These are phyloP conservation scores for Talaromyces islandicus DNA, from an alignment of 2,329 filamentous ascomycete genomes.

Conservation along the genomic window DNA sequence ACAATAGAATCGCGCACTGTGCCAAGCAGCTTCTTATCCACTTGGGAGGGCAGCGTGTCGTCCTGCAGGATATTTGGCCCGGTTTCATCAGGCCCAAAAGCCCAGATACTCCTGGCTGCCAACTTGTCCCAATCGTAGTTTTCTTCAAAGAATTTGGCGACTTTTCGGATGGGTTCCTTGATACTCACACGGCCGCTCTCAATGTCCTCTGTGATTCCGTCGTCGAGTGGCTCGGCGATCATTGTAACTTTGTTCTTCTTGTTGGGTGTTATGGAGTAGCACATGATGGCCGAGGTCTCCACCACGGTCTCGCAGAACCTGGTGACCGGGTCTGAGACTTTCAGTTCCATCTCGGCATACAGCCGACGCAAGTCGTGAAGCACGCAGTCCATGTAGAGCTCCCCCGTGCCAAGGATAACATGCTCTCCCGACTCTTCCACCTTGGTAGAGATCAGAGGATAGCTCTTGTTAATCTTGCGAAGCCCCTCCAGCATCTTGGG, in stretches of 20 bases:
- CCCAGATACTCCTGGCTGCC: constrained; percentile 93
- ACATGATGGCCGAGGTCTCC: constrained; percentile 95
- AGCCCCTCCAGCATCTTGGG: constrained; percentile 98
- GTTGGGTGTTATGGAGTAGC: constrained; percentile 95
- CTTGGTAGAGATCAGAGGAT: constrained; percentile 90
- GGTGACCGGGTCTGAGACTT: constrained; percentile 95
- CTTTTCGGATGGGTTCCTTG: constrained; percentile 84
- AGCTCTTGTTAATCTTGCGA: constrained; percentile 95
- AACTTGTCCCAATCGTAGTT: constrained; percentile 96
- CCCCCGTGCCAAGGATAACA: constrained; percentile 87
- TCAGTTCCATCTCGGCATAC: constrained; percentile 99
- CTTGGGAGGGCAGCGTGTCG: constrained; percentile 88
- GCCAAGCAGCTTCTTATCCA: constrained; percentile 85
- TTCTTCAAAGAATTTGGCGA: constrained; percentile 94
- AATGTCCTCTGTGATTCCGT: constrained; percentile 91
- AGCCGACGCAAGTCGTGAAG: constrained; percentile 85
- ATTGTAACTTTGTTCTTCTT: constrained; percentile 99
- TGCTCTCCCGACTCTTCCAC: constrained; percentile 98
- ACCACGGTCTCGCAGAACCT: constrained; percentile 97
- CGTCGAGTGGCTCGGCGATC: constrained; percentile 92
- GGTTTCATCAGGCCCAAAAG: constrained; percentile 92
- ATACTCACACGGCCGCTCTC: constrained; percentile 87
- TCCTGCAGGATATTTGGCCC: constrained; percentile 95
- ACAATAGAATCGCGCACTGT: constrained; percentile 87
- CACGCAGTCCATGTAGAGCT: constrained; percentile 99